These are phyloP conservation scores for Camptophora hylomeconis DNA, from an alignment of 2,329 filamentous ascomycete species.

Conservation along the genomic window DNA sequence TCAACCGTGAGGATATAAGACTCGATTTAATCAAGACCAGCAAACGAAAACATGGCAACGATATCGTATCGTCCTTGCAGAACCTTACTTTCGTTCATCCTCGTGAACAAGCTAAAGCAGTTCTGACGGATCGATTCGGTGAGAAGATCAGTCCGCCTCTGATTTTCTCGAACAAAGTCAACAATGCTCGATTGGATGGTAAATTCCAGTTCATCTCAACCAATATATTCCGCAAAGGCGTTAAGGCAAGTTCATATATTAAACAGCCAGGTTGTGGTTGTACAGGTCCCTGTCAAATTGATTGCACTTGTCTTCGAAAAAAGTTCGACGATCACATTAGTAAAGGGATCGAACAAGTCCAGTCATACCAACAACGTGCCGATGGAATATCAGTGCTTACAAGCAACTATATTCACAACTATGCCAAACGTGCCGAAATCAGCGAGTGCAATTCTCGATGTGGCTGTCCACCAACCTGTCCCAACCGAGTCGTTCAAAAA, in stretches of 20 bases:
- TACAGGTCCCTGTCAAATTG: neutral
- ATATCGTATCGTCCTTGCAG: neutral
- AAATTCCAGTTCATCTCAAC: slow-evolving; percentile 17
- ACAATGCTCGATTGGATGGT: slow-evolving; percentile 11
- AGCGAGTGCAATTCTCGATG: slow-evolving; percentile 30
- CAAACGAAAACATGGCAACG: neutral
- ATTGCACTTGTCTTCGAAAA: slow-evolving; percentile 1
- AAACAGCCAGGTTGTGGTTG: slow-evolving; percentile 1
- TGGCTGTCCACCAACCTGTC: slow-evolving; percentile 23
- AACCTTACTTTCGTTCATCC: slow-evolving; percentile 11
- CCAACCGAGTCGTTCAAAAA: slow-evolving; percentile 29
- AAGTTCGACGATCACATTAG: neutral
- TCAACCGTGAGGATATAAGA: neutral
- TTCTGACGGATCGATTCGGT: slow-evolving; percentile 12
- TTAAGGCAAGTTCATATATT: slow-evolving; percentile 4
- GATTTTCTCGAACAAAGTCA: slow-evolving; percentile 14
- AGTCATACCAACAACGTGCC: slow-evolving; percentile 1
- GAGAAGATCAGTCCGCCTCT: slow-evolving; percentile 6
- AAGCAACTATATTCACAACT: slow-evolving; percentile 10
- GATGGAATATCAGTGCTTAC: slow-evolving; percentile 11
- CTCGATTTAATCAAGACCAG: slow-evolving; percentile 4
- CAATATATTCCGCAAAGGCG: slow-evolving; percentile 12
- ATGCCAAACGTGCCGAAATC: slow-evolving; percentile 17
- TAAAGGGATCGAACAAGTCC: neutral
- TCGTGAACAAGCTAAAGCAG: slow-evolving; percentile 6